Conservation (phyloP, 1,284 basidiomycete genomes). For the Acaromyces ingoldii region DNA sequence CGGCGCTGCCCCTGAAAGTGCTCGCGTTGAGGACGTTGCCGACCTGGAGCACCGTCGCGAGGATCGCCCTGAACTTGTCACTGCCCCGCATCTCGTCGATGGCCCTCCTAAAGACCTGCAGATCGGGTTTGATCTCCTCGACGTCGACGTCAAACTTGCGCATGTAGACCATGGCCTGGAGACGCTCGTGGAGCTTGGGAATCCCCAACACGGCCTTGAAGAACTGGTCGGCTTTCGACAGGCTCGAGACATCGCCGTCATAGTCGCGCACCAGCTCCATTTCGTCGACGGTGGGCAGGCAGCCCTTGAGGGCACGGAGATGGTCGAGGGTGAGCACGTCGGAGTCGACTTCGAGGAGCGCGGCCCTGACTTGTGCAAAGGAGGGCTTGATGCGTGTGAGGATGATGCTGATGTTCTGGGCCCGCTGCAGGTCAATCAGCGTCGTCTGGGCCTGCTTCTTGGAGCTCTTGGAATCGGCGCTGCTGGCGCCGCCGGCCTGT, state of each 20-base stretch:
- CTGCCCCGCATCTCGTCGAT: constrained; percentile 70
- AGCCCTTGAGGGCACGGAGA: constrained; percentile 31
- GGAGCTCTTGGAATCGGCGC: constrained; percentile 12
- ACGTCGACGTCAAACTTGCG: constrained; percentile 73
- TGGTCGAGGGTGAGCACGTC: constrained; percentile 26
- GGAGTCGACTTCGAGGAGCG: constrained; percentile 34
- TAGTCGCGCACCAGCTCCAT: constrained; percentile 37
- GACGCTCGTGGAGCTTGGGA: constrained; percentile 66
- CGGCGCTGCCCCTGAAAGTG: constrained; percentile 74
- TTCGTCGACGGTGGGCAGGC: constrained; percentile 38
- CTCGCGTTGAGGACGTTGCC: constrained; percentile 78
- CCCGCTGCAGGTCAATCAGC: constrained; percentile 28
- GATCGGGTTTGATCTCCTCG: constrained; percentile 75
- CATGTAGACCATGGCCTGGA: constrained; percentile 77
- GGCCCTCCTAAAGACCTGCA: constrained; percentile 70
- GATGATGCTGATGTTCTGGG: constrained; percentile 31
- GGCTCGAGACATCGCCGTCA: constrained; percentile 22
- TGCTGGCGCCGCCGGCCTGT: too few species aligned
- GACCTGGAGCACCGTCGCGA: constrained; percentile 63
- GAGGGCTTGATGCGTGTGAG: constrained; percentile 37
- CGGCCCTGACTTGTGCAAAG: constrained; percentile 28
- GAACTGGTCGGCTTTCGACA: constrained; percentile 71
- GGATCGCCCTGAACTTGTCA: constrained; percentile 63
- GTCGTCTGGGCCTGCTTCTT: constrained; percentile 25
- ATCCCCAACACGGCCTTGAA: constrained; percentile 75